phyloP scores from a whole-genome alignment of 2,329 filamentous ascomycete genomes.

The Botrytis tulipae region DNA sequence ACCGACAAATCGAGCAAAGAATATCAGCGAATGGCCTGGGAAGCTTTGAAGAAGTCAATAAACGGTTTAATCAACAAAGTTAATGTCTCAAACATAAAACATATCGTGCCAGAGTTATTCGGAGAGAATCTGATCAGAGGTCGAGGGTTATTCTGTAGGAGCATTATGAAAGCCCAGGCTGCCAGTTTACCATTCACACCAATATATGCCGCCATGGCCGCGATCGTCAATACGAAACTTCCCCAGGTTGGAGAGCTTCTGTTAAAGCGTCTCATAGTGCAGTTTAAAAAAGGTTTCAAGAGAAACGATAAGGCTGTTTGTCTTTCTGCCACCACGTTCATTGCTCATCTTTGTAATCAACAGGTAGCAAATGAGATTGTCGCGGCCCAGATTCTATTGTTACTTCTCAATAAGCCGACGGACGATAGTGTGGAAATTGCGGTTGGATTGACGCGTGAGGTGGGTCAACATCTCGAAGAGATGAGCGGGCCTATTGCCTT shows the following conservation, averaged over 20 bases:
- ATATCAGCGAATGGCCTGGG: slow-evolving; percentile 99
- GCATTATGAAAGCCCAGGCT: slow-evolving; percentile 97
- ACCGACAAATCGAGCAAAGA: slow-evolving; percentile 95
- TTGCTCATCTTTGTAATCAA: slow-evolving; percentile 93
- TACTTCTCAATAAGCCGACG: slow-evolving; percentile 92
- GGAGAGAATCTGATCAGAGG: slow-evolving; percentile 90
- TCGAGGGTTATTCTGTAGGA: slow-evolving; percentile 87
- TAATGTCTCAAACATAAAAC: slow-evolving; percentile 96
- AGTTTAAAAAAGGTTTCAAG: slow-evolving; percentile 94
- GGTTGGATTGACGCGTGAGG: slow-evolving; percentile 86
- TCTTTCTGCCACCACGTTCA: slow-evolving; percentile 86
- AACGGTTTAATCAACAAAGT: slow-evolving; percentile 99
- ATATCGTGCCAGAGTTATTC: slow-evolving; percentile 94
- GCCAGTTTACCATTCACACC: slow-evolving; percentile 94
- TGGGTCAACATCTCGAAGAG: slow-evolving; percentile 90
- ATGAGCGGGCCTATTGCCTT: slow-evolving; percentile 88
- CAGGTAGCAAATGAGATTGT: slow-evolving; percentile 94
- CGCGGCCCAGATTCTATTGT: slow-evolving; percentile 84
- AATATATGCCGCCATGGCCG: slow-evolving; percentile 92
- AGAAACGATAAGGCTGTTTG: slow-evolving; percentile 97
- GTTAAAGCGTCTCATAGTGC: slow-evolving; percentile 78
- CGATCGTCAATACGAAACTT: slow-evolving; percentile 96
- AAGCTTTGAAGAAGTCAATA: slow-evolving; percentile 97
- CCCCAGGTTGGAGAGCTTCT: slow-evolving; percentile 92
- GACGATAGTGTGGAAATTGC: slow-evolving; percentile 98